These are phyloP conservation scores for Aspergillus glaucus DNA, from an alignment of 2,329 filamentous ascomycete species.

Conservation along the genomic window DNA sequence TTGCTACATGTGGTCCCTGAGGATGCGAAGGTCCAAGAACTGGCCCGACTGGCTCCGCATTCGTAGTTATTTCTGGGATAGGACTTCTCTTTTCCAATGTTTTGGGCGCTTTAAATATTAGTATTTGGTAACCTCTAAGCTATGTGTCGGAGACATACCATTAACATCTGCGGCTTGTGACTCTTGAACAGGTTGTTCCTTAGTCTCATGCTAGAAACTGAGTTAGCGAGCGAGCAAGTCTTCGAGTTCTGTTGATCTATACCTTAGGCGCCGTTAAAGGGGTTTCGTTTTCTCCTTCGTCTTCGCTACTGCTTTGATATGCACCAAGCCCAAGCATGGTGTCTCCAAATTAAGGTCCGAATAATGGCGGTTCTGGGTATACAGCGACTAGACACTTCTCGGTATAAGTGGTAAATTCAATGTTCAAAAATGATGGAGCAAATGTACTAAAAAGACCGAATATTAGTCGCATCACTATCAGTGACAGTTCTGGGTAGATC, in stretches of 20 bases:
- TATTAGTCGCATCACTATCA: neutral
- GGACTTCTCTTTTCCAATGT: neutral
- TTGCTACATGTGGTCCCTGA: constrained; percentile 11
- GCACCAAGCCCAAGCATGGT: constrained; percentile 37
- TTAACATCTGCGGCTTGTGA: constrained; percentile 1
- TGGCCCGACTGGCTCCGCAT: constrained; percentile 19
- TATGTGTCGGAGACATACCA: constrained; percentile 3
- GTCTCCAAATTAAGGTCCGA: constrained; percentile 1
- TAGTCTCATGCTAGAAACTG: constrained; percentile 6
- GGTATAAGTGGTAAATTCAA: neutral
- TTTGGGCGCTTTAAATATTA: constrained; percentile 3
- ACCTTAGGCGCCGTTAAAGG: constrained; percentile 18
- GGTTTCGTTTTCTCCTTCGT: constrained; percentile 26
- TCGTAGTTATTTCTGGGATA: constrained; percentile 1
- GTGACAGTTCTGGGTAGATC: neutral
- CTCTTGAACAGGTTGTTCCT: constrained; percentile 1
- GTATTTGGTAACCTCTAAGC: neutral
- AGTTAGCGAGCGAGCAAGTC: neutral
- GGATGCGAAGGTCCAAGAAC: constrained; percentile 32
- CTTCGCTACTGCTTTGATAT: constrained; percentile 43
- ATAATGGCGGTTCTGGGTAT: constrained; percentile 1
- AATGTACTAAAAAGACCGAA: no score
- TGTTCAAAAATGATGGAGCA: no score
- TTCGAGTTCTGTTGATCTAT: neutral
- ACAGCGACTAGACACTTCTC: constrained; percentile 1